Percentiles rank a stretch among this genome's conserved stretches.
phyloP scores from a whole-genome alignment of 2,329 filamentous ascomycete species.

The Hymenoscyphus fraxineus region DNA sequence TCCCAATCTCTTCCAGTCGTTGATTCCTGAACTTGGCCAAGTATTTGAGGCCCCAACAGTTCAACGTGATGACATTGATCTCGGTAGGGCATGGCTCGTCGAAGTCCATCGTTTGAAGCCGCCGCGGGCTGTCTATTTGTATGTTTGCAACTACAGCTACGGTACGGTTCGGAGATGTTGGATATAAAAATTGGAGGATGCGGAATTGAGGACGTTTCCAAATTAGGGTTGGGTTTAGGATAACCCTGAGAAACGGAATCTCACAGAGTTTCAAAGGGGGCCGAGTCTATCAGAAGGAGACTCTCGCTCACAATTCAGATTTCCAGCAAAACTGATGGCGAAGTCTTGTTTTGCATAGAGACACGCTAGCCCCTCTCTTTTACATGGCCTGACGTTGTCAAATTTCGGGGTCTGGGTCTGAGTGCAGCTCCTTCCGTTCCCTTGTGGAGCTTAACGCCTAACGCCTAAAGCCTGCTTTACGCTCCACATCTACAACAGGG shows the following conservation, averaged over 20 bases:
- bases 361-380: not conserved
- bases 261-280: too few species aligned
- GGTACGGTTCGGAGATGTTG: too few species aligned
- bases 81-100: slow-evolving; percentile 43
- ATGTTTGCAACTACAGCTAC: too few species aligned
- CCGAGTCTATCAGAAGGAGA: not conserved
- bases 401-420: not conserved
- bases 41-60: slow-evolving; percentile 95
- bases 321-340: not conserved
- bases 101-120: slow-evolving; percentile 23
- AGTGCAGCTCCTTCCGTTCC: not conserved
- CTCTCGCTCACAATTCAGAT: not conserved
- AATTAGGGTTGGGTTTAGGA: too few species aligned
- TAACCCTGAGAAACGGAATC: too few species aligned
- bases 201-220: too few species aligned
- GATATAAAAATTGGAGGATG: too few species aligned
- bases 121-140: too few species aligned
- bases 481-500: not conserved
- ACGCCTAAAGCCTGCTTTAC: too few species aligned
- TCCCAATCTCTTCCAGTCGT: slow-evolving; percentile 80
- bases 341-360: not conserved
- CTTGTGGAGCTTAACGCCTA: too few species aligned
- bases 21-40: slow-evolving; percentile 73
- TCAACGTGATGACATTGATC: slow-evolving; percentile 81
- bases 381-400: not conserved